Evolutionary conservation across 2,329 filamentous ascomycete species (phyloP).

Genomic region (Fusarium transvaalense): DNA sequence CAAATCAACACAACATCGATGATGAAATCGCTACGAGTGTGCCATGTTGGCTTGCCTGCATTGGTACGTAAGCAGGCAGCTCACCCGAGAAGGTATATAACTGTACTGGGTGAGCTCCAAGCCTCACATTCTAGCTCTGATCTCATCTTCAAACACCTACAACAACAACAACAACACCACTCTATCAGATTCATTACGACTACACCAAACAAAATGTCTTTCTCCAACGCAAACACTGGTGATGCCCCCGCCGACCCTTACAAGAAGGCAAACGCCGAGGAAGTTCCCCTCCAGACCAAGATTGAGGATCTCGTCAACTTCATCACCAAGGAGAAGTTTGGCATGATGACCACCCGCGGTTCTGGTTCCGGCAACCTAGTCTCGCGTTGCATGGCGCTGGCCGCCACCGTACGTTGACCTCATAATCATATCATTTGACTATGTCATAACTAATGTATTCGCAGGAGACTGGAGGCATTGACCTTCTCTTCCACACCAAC

Average conservation of each 20-base stretch:
- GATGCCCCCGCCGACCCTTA: conserved; percentile 80
- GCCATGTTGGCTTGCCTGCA: conserved; percentile 34
- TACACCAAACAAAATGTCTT: conserved; percentile 53
- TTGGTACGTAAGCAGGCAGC: conserved; percentile 29
- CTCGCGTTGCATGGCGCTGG: conserved; percentile 88
- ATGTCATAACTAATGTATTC: conserved; percentile 3
- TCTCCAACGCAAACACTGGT: conserved; percentile 69
- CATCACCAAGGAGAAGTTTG: conserved; percentile 80
- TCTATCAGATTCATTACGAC: conserved; percentile 4
- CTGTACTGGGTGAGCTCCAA: conserved; percentile 12
- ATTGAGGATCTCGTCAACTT: conserved; percentile 80
- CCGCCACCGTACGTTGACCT: conserved; percentile 72
- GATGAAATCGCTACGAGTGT: conserved; percentile 48
- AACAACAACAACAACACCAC: conserved; percentile 7
- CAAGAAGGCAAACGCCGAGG: conserved; percentile 77
- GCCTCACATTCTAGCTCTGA: conserved; percentile 8
- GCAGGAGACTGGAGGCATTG: conserved; percentile 81
- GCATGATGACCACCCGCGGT: conserved; percentile 87
- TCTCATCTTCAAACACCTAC: conserved; percentile 28
- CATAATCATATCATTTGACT: background rate
- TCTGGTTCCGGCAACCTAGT: conserved; percentile 74
- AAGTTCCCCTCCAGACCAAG: conserved; percentile 77
- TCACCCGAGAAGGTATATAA: conserved; percentile 37
- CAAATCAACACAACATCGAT: conserved; percentile 41
- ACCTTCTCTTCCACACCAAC: conserved; percentile 92